These are phyloP conservation scores for Aspergillus glaucus DNA, from an alignment of 2,329 filamentous ascomycete genomes.

Conservation along the genomic window DNA sequence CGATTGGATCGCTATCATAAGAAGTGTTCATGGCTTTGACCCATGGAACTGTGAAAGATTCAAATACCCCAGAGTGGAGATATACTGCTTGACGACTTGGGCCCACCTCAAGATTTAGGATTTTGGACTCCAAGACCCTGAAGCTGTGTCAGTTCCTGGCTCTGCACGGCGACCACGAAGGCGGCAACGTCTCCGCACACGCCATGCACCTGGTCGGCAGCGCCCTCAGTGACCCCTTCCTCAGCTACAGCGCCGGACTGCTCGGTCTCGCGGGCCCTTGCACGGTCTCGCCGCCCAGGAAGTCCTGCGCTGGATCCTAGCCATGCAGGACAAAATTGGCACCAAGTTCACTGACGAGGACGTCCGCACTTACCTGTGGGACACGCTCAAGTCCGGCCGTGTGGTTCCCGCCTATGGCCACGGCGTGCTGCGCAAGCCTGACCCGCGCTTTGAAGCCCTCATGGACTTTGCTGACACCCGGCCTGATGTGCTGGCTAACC, in stretches of 20 bases:
- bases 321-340: too few relatives aligned
- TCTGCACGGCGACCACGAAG: not conserved
- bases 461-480: slow-evolving; percentile 90
- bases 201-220: too few relatives aligned
- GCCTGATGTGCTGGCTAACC: slow-evolving; percentile 77
- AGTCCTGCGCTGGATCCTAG: too few relatives aligned
- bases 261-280: too few relatives aligned
- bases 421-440: slow-evolving; percentile 91
- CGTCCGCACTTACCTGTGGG: too few relatives aligned
- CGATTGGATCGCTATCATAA: not conserved
- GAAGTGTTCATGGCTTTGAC: not conserved
- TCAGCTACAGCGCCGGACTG: too few relatives aligned
- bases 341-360: too few relatives aligned
- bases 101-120: not conserved
- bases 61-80: not conserved
- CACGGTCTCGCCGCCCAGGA: too few relatives aligned
- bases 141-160: not conserved
- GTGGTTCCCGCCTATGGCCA: slow-evolving; percentile 95
- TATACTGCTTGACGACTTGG: not conserved
- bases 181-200: too few relatives aligned
- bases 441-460: slow-evolving; percentile 90
- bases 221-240: too few relatives aligned
- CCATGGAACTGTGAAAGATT: not conserved
- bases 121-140: not conserved
- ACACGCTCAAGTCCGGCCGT: slow-evolving; percentile 65